Conservation (phyloP, 768 basidiomycete genomes). For the Rhodosporidiobolus odoratus region DNA sequence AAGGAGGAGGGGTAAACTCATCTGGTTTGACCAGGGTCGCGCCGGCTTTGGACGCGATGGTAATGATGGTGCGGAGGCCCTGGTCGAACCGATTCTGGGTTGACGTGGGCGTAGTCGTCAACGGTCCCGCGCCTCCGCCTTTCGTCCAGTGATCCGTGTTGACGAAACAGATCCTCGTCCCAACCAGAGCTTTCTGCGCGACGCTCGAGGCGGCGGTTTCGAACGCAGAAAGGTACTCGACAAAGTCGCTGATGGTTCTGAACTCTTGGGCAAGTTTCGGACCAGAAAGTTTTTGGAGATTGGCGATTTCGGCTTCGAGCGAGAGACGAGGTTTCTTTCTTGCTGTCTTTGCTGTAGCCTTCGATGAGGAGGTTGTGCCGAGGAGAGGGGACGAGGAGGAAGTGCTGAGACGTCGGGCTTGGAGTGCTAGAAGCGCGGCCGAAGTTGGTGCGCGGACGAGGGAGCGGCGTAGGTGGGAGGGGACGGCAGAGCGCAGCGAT, state of each 20-base stretch:
- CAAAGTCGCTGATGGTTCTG: slow-evolving; percentile 8
- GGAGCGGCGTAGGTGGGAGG: too few relatives aligned
- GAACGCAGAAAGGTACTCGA: slow-evolving; percentile 15
- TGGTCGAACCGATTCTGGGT: slow-evolving; percentile 23
- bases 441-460: too few relatives aligned
- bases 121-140: neutral
- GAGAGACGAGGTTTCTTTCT: slow-evolving; percentile 4
- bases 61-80: slow-evolving; percentile 1
- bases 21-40: slow-evolving; percentile 24
- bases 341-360: neutral
- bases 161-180: slow-evolving; percentile 16
- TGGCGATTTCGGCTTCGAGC: slow-evolving; percentile 3
- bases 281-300: neutral
- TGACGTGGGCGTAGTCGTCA: neutral
- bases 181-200: neutral
- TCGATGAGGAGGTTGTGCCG: neutral
- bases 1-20: slow-evolving; percentile 7
- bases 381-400: neutral
- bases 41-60: slow-evolving; percentile 10
- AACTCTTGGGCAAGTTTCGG: slow-evolving; percentile 7
- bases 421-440: too few relatives aligned
- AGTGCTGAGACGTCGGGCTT: too few relatives aligned
- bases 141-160: slow-evolving; percentile 27
- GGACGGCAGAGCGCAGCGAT: too few relatives aligned
- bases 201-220: neutral